Base-by-base conservation (phyloP, 2,329 filamentous ascomycete genomes). In the Seiridium cupressi region DNA sequence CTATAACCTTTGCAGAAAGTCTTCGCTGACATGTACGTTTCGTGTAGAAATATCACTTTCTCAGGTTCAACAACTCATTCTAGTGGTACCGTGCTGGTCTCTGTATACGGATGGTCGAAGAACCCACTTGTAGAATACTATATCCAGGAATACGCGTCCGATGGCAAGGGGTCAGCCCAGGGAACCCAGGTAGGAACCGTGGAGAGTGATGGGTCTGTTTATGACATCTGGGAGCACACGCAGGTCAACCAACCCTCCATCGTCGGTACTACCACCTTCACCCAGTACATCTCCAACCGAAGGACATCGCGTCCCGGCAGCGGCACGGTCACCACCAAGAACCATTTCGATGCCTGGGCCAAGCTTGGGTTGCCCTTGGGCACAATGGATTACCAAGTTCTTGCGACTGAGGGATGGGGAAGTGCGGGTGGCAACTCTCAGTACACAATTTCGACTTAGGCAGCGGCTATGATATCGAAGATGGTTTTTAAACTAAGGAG, bases 261-360 rank as follows among this genome's bases (percentile, higher is more conserved):
- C 62, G 62, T 74, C 47, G 81, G 80, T 61, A 83, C 79, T 36
- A 59, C 68, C 54, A 82, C 79, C 60, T 82, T 83, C 67, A 70
- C 76, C 68, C 81, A 83, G 73, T 83, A 77, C 72, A 80, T 78
- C 74, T 79, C 77, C 8, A 76, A 83, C 38, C 76, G 83, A 58
- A 70, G 71, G 49, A 67, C 62, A 55, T 78, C 82, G 74, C 74
- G 81, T 32, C 73, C 75, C 35, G 74, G 75, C 56, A 64, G 68
- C 58, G 82, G 83, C 11, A 81, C 76, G 13, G 76, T 86, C 62
- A 82, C 76, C 32, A 75, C 76, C 4, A 72, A 68, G 57, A 81
- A 79, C 63, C 82, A 84, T 70, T 83, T 85, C 64, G 74, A 79
- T 63, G 81, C 79, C 5, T 85, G 83, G 83, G 68, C 69, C 10